Evolutionary conservation across 1,284 basidiomycete genomes (phyloP).

Genomic region (Ceratobasidium sp.): DNA sequence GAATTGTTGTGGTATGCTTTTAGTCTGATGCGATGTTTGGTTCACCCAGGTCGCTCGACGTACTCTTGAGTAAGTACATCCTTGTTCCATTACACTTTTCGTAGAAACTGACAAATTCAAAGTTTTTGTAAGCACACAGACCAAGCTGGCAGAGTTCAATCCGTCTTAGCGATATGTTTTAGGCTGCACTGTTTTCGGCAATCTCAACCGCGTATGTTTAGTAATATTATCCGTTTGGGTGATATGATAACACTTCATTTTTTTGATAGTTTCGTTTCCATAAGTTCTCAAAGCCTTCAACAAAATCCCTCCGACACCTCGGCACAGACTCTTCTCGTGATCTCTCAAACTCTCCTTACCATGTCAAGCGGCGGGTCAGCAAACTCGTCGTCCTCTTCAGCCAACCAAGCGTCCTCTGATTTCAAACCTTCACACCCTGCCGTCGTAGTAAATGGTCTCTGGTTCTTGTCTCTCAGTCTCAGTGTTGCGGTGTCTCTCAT

Average conservation of each 20-base stretch:
- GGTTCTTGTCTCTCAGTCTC: slow-evolving; percentile 19
- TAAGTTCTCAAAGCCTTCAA: slow-evolving; percentile 15
- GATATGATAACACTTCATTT: neutral
- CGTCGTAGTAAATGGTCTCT: neutral
- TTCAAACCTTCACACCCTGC: neutral
- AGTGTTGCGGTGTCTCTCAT: slow-evolving; percentile 4
- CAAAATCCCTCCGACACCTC: slow-evolving; percentile 2
- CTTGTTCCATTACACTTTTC: neutral
- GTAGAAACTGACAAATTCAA: neutral
- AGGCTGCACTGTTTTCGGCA: slow-evolving; percentile 37
- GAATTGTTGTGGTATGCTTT: neutral
- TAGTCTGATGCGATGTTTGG: neutral
- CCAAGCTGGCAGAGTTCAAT: neutral
- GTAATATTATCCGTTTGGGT: neutral
- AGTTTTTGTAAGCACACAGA: slow-evolving; percentile 22
- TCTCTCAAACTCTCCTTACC: slow-evolving; percentile 1
- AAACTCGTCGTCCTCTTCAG: neutral
- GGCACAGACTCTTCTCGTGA: neutral
- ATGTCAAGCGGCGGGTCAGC: neutral
- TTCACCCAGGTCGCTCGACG: slow-evolving; percentile 1
- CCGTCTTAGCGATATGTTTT: too few species aligned
- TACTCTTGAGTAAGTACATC: slow-evolving; percentile 13
- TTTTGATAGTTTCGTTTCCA: neutral
- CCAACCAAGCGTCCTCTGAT: too few species aligned
- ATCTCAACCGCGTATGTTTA: slow-evolving; percentile 18